Conservation (phyloP, 805 yeast genomes). For the Yamadazyma akitaensis region DNA sequence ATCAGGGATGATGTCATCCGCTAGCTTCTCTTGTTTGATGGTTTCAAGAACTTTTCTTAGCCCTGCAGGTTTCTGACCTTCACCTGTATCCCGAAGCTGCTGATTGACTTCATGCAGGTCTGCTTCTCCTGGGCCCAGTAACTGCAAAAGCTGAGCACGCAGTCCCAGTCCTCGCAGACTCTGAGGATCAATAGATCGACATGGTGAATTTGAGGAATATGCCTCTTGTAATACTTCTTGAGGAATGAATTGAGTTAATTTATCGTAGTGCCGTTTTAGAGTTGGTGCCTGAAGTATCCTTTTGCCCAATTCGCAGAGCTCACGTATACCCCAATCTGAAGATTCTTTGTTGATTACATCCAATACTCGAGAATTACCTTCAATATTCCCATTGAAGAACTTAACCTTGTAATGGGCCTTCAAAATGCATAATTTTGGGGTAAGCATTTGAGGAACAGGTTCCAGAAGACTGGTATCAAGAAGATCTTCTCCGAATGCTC, state of each 20-base stretch:
- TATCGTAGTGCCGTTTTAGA: not conserved
- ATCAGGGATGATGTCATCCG: constrained; percentile 8
- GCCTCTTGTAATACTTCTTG: not conserved
- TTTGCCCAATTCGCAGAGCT: not conserved
- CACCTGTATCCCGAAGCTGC: too few relatives aligned
- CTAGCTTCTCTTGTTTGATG: constrained; percentile 2
- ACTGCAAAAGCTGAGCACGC: not conserved
- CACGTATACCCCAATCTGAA: not conserved
- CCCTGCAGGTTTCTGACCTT: not conserved
- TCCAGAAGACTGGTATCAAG: not conserved
- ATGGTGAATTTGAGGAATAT: not conserved
- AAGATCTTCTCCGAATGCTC: not conserved
- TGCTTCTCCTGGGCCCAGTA: not conserved
- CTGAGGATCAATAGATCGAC: not conserved
- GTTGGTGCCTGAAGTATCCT: not conserved
- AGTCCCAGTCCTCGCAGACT: not conserved
- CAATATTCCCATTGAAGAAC: constrained; percentile 1
- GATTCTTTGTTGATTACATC: constrained; percentile 4
- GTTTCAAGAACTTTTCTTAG: not conserved
- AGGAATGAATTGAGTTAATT: not conserved
- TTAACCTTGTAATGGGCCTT: not conserved
- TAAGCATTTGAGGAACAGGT: not conserved
- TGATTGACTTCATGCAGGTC: too few relatives aligned
- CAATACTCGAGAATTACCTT: constrained; percentile 2
- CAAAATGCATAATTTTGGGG: constrained; percentile 1